phyloP scores from a whole-genome alignment of 2,329 filamentous ascomycete genomes.

The Fusarium bulbicola region DNA sequence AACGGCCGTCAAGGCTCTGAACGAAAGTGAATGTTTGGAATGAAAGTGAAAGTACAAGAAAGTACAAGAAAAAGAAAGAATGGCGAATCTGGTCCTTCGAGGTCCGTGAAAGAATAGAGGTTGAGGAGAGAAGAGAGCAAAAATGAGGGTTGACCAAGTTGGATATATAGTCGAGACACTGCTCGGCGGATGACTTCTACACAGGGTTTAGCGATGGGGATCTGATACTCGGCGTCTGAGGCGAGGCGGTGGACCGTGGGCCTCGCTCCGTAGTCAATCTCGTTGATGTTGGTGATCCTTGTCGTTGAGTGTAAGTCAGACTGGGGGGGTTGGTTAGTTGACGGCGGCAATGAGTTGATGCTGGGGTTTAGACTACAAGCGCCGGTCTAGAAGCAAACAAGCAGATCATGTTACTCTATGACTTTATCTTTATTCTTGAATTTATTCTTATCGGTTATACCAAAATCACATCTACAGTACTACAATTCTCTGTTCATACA shows the following conservation, averaged over 20 bases:
- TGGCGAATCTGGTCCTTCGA: conserved; percentile 45
- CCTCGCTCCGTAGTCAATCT: conserved; percentile 28
- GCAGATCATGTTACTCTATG: neutral
- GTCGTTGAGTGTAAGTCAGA: neutral
- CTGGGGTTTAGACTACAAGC: conserved; percentile 25
- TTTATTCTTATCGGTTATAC: neutral
- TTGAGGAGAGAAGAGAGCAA: conserved; percentile 8
- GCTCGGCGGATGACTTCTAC: conserved; percentile 21
- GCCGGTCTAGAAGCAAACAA: conserved; percentile 13
- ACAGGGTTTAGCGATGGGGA: conserved; percentile 31
- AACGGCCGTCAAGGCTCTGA: conserved; percentile 45
- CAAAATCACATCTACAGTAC: neutral
- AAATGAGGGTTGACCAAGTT: conserved; percentile 8
- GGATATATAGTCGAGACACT: conserved; percentile 37
- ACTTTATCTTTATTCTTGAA: neutral
- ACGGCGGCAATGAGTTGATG: conserved; percentile 15
- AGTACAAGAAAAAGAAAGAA: conserved; percentile 44
- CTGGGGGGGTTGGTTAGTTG: neutral
- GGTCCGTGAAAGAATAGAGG: conserved; percentile 43
- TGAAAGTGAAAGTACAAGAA: conserved; percentile 43
- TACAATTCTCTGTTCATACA: neutral
- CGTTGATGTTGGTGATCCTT: conserved; percentile 4
- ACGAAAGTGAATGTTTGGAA: conserved; percentile 38
- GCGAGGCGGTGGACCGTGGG: conserved; percentile 15
- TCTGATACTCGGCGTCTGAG: conserved; percentile 24